These are phyloP conservation scores for Sodiomyces alkalinus DNA, from an alignment of 2,329 filamentous ascomycete genomes.

Conservation along the genomic window DNA sequence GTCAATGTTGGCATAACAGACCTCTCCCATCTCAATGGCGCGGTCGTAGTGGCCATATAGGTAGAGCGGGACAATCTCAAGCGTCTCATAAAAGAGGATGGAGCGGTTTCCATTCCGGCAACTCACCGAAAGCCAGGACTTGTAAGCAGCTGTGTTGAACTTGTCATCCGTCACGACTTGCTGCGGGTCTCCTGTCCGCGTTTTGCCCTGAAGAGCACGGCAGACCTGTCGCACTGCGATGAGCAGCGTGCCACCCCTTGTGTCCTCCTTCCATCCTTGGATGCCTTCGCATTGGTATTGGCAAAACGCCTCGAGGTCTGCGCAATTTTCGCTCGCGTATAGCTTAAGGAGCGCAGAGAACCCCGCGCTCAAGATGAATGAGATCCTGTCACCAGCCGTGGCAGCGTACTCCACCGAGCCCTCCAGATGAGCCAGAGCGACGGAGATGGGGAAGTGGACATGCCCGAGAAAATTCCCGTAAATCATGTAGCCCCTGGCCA, in stretches of 20 bases:
- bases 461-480: conserved; percentile 59
- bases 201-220: conserved; percentile 63
- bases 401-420: conserved; percentile 51
- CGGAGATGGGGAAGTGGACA: conserved; percentile 44
- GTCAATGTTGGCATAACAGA: conserved; percentile 28
- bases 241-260: conserved; percentile 55
- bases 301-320: conserved; percentile 56
- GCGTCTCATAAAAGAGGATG: conserved; percentile 51
- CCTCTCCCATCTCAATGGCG: conserved; percentile 40
- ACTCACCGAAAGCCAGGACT: conserved; percentile 37
- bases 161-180: conserved; percentile 53
- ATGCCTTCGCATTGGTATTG: conserved; percentile 61
- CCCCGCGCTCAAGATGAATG: conserved; percentile 57
- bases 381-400: conserved; percentile 52
- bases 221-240: conserved; percentile 50
- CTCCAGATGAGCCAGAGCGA: conserved; percentile 45
- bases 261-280: conserved; percentile 55
- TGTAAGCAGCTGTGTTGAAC: conserved; percentile 44
- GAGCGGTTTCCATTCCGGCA: conserved; percentile 47
- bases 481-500: conserved; percentile 53
- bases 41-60: conserved; percentile 47
- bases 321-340: conserved; percentile 52
- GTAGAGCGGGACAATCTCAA: conserved; percentile 47
- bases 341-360: conserved; percentile 51
- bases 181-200: conserved; percentile 30